Evolutionary conservation across 257 asterid species (phyloP), one percentile per base, ranked within the genome.

Genomic region (Anisodus tanguticus): DNA sequence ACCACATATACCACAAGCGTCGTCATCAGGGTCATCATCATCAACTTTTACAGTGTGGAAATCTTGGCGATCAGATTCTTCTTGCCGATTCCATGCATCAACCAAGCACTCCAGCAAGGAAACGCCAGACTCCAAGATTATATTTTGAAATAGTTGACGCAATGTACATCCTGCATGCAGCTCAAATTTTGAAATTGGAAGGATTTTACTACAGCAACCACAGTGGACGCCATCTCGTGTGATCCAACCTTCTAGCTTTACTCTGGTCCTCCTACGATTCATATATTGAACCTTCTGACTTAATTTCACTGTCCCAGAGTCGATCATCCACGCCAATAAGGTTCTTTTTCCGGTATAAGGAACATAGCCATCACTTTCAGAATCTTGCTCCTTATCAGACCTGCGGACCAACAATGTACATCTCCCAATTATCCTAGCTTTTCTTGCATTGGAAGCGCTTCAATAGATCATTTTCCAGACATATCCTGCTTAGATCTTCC

Each of bases 131-230:
- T 96, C 98, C 91, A 96, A 87, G 71, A 85, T 77, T 60, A 96
- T 93, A 87, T 94, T 95, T 79, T 95, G 98, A 88, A 90, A 97
- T 15, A 98, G 97, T 86, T 93, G 98, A 4, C 97, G 95, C 88
- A 89, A 81, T 86, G 91, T 97, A 91, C 98, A 95, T 78, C 97
- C 98, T 39, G 99, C 98, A 93, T 97, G 99, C 86, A 97, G 89
- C 94, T 97, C 99, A 83, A 97, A 97, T 91, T 95, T 97, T 22
- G 96, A 93, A 77, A 97, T 94, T 8, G 99, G 87, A 39, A 97
- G 94, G 78, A 97, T 97, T 87, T 97, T 97, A 88, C 99, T 93
- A 70, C 98, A 97, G 91, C 99, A 97, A 76, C 99, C 97, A 83
- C 99, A 97, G 79, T 97, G 99, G 80, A 97, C 90, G 15, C 99